Evolutionary conservation across 768 basidiomycete genomes (phyloP).

Genomic region (Coprinopsis cinerea): DNA sequence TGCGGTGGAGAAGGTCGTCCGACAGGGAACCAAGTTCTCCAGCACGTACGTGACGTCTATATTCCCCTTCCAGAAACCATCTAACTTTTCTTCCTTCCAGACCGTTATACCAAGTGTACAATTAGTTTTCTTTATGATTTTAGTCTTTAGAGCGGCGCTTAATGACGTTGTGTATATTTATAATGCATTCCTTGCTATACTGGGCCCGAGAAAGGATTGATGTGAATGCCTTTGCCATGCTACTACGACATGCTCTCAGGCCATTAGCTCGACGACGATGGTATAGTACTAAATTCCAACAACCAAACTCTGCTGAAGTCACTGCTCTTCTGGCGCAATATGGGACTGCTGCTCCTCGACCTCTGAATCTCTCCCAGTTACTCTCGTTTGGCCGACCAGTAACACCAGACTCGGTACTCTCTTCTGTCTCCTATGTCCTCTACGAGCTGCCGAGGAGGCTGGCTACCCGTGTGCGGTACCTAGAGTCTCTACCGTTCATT

Average conservation of each 20-base stretch:
- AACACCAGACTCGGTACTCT: conserved; percentile 61
- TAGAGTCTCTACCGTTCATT: conserved; percentile 79
- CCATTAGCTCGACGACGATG: background rate
- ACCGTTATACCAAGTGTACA: conserved; percentile 90
- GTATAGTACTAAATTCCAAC: conserved; percentile 8
- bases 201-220: too few species aligned
- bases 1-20: conserved; percentile 96
- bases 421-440: conserved; percentile 69
- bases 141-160: background rate
- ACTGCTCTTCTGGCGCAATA: conserved; percentile 58
- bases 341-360: conserved; percentile 56
- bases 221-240: background rate
- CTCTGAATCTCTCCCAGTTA: conserved; percentile 66
- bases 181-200: background rate
- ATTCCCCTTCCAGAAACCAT: conserved; percentile 7
- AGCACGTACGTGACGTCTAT: conserved; percentile 67
- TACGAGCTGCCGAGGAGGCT: conserved; percentile 75
- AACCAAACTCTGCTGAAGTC: conserved; percentile 46
- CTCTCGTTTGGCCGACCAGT: conserved; percentile 74
- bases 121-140: conserved; percentile 42
- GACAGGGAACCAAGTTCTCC: conserved; percentile 97
- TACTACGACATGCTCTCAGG: background rate
- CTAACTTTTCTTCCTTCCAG: conserved; percentile 30
- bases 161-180: background rate
- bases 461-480: conserved; percentile 64